A percentile compares a stretch with the other conserved stretches of the same genome.
Conservation (phyloP, 345 rosid genomes). For the Triadica sebifera region DNA sequence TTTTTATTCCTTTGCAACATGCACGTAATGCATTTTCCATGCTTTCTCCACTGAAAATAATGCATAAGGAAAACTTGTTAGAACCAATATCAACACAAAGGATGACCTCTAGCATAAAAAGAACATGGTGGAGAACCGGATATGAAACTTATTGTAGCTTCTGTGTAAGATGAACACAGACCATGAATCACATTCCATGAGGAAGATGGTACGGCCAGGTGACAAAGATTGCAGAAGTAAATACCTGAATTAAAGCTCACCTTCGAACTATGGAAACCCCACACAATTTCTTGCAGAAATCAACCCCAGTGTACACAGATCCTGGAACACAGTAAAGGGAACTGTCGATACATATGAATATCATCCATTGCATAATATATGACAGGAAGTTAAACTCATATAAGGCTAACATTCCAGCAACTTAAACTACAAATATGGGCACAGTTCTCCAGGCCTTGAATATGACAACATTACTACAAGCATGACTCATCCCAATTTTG, state of each 20-base stretch:
- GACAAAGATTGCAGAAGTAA: slow-evolving; percentile 24
- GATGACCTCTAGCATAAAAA: slow-evolving; percentile 17
- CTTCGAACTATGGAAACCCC: slow-evolving; percentile 96
- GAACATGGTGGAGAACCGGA: not conserved
- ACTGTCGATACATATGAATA: not conserved
- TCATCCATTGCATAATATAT: not conserved
- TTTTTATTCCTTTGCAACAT: slow-evolving; percentile 97
- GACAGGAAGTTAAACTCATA: not conserved
- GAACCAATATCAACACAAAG: slow-evolving; percentile 7
- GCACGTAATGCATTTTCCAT: slow-evolving; percentile 99
- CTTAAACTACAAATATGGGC: not conserved
- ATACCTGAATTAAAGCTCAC: slow-evolving; percentile 57
- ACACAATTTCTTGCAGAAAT: slow-evolving; percentile 97
- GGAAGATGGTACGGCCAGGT: slow-evolving; percentile 5
- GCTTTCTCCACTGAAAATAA: slow-evolving; percentile 81
- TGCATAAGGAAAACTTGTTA: not conserved
- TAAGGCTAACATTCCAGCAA: not conserved
- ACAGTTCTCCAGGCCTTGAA: not conserved
- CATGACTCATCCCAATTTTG: not conserved
- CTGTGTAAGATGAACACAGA: not conserved
- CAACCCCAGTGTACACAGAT: slow-evolving; percentile 85
- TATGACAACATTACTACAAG: too few relatives aligned
- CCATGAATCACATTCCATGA: slow-evolving; percentile 2
- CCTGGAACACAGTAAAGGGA: slow-evolving; percentile 44
- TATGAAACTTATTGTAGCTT: slow-evolving; percentile 10